Evolutionary conservation across 768 basidiomycete species (phyloP), one percentile per base, ranked within the genome.

Genomic region (Cantharellus anzutake): DNA sequence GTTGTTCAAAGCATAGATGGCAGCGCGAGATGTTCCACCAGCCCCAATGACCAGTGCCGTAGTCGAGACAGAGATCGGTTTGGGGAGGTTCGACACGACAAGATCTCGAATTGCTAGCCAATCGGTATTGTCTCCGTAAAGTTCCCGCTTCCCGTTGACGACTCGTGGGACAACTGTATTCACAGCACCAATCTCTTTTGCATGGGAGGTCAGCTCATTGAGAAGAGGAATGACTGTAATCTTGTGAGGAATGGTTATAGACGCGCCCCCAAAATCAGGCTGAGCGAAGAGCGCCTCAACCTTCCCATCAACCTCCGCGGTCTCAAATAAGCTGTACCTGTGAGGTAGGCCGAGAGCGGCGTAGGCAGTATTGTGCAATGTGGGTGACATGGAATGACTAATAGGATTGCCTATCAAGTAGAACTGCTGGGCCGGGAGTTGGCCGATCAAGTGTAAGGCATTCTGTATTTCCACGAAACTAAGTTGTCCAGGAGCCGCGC

Each of bases 221-320:
- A 99, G 78, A 3, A 86, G 73, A 1, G 85, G 80, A 55, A 98
- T 89, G 63, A 98, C 76, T 62, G 89, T 86, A 42, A 94, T 74
- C 71, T 99, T 99, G 75, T 84, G 83, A 2, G 96, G 96, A 63
- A 98, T 97, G 20, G 96, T 99, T 37, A 98, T 91, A 3, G 87
- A 90, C 14, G 92, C 96, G 0, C 96, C 96, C 4, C 96, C 94
- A 68, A 98, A 98, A 52, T 82, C 79, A 1, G 80, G 76, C 2
- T 78, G 73, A 1, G 73, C 70, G 20, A 97, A 74, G 2, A 81
- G 75, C 2, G 75, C 70, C 67, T 78, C 78, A 66, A 94, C 75
- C 63, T 79, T 76, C 11, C 82, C 78, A 44, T 80, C 78, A 3
- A 93, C 78, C 3, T 74, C 69, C 3, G 73, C 67, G 0, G 86